These are phyloP conservation scores for Aspergillus vadensis DNA, from an alignment of 2,329 filamentous ascomycete genomes.

Conservation along the genomic window DNA sequence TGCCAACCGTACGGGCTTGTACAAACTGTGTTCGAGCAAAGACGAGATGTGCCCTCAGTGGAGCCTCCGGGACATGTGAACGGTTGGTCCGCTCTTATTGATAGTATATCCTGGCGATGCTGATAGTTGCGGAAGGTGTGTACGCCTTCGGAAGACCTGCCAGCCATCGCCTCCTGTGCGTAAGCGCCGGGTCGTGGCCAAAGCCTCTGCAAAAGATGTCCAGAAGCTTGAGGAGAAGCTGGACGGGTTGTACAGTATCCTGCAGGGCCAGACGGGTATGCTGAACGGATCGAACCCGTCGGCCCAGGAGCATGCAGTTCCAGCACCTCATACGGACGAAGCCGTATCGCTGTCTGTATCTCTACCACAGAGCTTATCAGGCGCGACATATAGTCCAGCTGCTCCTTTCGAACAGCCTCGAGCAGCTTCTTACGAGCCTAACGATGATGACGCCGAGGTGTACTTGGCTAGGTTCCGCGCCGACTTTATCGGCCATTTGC, in stretches of 20 bases:
- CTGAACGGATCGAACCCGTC: neutral
- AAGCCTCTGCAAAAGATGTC: neutral
- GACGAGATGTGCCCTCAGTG: neutral
- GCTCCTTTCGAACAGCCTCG: neutral
- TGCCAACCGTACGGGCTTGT: slow-evolving; percentile 1
- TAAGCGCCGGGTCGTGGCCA: neutral
- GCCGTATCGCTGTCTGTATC: neutral
- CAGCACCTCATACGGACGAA: neutral
- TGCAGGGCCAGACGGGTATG: neutral
- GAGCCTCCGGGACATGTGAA: neutral
- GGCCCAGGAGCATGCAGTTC: neutral
- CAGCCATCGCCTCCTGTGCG: slow-evolving; percentile 5
- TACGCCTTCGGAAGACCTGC: slow-evolving; percentile 1
- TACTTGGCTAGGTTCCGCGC: neutral
- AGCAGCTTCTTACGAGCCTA: neutral
- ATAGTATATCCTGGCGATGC: too few relatives aligned
- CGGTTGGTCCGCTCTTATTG: neutral
- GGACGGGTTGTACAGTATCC: slow-evolving; percentile 1
- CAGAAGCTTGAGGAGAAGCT: slow-evolving; percentile 10
- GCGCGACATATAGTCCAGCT: neutral
- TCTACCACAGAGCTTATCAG: neutral
- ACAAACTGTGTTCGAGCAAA: slow-evolving; percentile 9
- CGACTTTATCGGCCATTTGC: neutral
- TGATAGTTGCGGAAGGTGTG: neutral
- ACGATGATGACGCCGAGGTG: neutral